These are phyloP conservation scores for Pogostemon cablin DNA, from an alignment of 257 asterid genomes.

Conservation along the genomic window DNA sequence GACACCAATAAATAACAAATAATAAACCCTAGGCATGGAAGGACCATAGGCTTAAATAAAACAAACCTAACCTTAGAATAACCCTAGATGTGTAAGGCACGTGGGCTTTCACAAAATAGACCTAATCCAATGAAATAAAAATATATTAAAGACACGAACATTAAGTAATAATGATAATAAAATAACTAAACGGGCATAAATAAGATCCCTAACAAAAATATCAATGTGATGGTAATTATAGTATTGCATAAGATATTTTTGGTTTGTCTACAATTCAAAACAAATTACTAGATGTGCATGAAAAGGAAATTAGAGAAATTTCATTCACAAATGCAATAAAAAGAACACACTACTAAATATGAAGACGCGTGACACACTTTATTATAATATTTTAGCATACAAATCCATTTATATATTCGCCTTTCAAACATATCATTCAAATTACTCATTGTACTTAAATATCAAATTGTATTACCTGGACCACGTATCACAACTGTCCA, in stretches of 20 bases:
- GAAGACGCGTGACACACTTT: neutral
- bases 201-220: neutral
- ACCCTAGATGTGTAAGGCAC: too few relatives aligned
- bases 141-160: too few relatives aligned
- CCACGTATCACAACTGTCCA: slow-evolving; percentile 54
- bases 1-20: too few relatives aligned
- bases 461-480: slow-evolving; percentile 58
- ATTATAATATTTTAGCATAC: slow-evolving; percentile 9
- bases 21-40: too few relatives aligned
- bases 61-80: too few relatives aligned
- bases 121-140: too few relatives aligned
- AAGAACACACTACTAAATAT: slow-evolving; percentile 24
- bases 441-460: slow-evolving; percentile 24
- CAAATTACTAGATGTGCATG: slow-evolving; percentile 13
- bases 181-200: too few relatives aligned
- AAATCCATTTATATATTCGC: neutral
- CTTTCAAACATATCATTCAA: slow-evolving; percentile 13
- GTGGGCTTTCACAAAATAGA: too few relatives aligned
- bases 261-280: neutral
- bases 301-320: slow-evolving; percentile 10
- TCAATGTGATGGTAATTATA: slow-evolving; percentile 7
- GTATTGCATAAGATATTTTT: neutral
- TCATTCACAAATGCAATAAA: neutral
- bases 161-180: too few relatives aligned
- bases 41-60: too few relatives aligned